A percentile compares a stretch with the other conserved stretches of the same genome.
phyloP scores from a whole-genome alignment of 2,329 filamentous ascomycete genomes.

The Rachicladosporium sp. region DNA sequence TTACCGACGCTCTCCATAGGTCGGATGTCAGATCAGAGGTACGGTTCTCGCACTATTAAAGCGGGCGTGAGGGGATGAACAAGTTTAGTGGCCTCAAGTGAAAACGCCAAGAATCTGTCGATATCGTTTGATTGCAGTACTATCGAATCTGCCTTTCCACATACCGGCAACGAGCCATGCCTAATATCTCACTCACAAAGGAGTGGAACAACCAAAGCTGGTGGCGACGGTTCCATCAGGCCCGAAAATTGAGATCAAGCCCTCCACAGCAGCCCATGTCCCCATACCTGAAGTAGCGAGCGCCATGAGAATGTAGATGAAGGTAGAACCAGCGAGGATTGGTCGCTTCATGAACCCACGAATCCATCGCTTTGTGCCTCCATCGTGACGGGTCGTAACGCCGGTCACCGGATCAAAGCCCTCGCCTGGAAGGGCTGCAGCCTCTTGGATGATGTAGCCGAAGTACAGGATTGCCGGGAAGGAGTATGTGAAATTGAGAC shows the following conservation, averaged over 20 bases:
- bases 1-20: no score
- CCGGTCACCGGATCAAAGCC: constrained; percentile 33
- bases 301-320: constrained; percentile 28
- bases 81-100: no score
- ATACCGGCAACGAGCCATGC: no score
- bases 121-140: no score
- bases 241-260: constrained; percentile 17
- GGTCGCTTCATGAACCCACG: constrained; percentile 26
- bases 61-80: no score
- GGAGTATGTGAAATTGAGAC: constrained; percentile 47
- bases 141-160: no score
- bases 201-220: not conserved
- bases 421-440: constrained; percentile 32
- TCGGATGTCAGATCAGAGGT: no score
- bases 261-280: constrained; percentile 27
- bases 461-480: constrained; percentile 41
- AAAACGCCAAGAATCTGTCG: no score
- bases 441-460: constrained; percentile 27
- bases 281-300: constrained; percentile 29
- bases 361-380: constrained; percentile 28
- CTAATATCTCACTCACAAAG: not conserved
- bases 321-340: constrained; percentile 18
- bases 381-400: constrained; percentile 21
- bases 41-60: no score
- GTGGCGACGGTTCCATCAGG: constrained; percentile 5